A percentile compares a stretch with the other conserved stretches of the same genome.
These are phyloP conservation scores for Hondaea fermentalgiana DNA, from an alignment of 108 stramenopile genomes.

Conservation along the genomic window DNA sequence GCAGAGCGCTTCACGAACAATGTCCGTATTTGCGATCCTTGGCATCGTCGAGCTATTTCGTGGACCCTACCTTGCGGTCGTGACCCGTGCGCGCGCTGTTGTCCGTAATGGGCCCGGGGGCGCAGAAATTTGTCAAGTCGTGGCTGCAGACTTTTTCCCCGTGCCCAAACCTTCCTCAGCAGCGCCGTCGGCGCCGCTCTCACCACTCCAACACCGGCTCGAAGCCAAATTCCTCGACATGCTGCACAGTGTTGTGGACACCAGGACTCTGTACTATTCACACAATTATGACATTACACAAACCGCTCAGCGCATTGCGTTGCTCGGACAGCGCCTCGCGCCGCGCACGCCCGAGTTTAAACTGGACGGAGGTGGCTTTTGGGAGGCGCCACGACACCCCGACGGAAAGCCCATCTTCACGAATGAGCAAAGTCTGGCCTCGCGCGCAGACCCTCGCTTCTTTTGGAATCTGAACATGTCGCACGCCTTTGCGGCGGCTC, in stretches of 20 bases:
- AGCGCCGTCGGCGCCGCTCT: neutral
- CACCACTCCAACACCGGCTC: neutral
- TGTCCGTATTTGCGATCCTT: neutral
- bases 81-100: neutral
- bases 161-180: neutral
- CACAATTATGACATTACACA: slow-evolving; percentile 41
- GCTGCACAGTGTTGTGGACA: slow-evolving; percentile 7
- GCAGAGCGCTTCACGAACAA: neutral
- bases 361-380: slow-evolving; percentile 26
- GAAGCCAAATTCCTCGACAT: neutral
- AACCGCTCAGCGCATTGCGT: slow-evolving; percentile 35
- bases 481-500: slow-evolving; percentile 42
- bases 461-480: slow-evolving; percentile 83
- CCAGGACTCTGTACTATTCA: slow-evolving; percentile 37
- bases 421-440: neutral
- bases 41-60: neutral
- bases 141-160: neutral
- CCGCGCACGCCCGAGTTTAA: neutral
- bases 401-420: neutral
- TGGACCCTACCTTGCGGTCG: neutral
- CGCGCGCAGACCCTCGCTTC: slow-evolving; percentile 67
- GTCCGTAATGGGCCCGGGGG: neutral
- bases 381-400: neutral
- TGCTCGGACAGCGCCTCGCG: neutral
- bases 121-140: neutral